Conservation (phyloP, 192 early-diverging fungal genomes). For the Coemansia sp. region DNA sequence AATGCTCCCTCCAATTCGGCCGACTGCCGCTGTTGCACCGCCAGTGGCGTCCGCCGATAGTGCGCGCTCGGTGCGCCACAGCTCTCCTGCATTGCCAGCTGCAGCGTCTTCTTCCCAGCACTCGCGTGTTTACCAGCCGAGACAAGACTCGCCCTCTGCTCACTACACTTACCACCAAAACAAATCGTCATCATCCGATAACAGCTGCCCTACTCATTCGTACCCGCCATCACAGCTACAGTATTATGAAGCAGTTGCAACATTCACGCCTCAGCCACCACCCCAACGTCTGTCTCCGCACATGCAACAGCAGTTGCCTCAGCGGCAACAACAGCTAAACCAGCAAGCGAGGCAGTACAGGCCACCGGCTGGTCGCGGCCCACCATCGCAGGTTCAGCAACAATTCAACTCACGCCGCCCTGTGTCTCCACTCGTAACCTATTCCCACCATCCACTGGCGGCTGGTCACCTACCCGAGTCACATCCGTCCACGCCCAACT, state of each 20-base stretch:
- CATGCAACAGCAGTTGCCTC: background rate
- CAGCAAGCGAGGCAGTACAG: background rate
- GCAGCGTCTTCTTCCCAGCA: background rate
- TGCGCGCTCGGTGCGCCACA: background rate
- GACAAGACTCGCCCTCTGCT: background rate
- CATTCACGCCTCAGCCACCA: background rate
- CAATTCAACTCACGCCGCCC: background rate
- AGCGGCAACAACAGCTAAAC: background rate
- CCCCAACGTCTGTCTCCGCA: background rate
- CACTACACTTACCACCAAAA: background rate
- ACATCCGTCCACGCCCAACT: background rate
- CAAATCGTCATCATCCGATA: background rate
- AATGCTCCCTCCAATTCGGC: constrained; percentile 42
- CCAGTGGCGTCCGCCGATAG: background rate
- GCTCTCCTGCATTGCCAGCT: background rate
- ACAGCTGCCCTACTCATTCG: background rate
- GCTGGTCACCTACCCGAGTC: constrained; percentile 6
- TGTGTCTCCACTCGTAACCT: background rate
- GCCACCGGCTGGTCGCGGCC: background rate
- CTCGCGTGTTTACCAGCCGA: background rate
- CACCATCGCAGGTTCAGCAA: background rate
- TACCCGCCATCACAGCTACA: background rate
- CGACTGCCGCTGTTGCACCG: background rate
- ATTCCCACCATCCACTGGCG: constrained; percentile 1
- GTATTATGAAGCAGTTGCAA: background rate